Evolutionary conservation across 345 rosid species (phyloP).

Genomic region (Salix suchowensis): DNA sequence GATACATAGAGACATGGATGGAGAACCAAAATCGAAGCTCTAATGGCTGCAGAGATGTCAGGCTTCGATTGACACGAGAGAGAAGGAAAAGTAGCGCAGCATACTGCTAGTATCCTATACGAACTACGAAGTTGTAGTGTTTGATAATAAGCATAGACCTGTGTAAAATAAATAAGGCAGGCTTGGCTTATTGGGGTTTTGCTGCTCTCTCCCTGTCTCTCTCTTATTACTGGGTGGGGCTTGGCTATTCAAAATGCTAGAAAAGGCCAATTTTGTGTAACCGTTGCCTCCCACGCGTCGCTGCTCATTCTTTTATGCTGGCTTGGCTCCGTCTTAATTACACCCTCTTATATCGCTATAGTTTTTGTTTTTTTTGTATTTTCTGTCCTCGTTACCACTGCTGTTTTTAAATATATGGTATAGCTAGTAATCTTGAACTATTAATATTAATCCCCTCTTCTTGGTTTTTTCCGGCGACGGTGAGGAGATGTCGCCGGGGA

Average conservation of each 20-base stretch:
- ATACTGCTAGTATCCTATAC: neutral
- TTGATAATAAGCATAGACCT: conserved; percentile 24
- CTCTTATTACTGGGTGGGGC: neutral
- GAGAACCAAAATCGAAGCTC: conserved; percentile 23
- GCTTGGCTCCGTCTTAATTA: conserved; percentile 39
- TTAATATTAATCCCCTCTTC: neutral
- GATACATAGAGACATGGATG: too few relatives aligned
- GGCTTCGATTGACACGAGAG: conserved; percentile 38
- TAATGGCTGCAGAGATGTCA: conserved; percentile 32
- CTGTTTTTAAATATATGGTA: neutral
- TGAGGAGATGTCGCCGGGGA: conserved; percentile 42
- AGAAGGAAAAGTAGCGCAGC: neutral
- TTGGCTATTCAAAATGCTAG: conserved; percentile 35
- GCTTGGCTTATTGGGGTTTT: neutral
- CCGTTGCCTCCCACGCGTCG: conserved; percentile 57
- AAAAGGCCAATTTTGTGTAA: conserved; percentile 61
- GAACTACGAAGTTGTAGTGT: neutral
- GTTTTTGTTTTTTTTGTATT: neutral
- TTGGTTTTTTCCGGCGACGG: conserved; percentile 17
- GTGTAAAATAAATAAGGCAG: conserved; percentile 14
- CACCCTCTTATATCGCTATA: conserved; percentile 35
- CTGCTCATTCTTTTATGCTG: conserved; percentile 18
- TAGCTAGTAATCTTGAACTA: too few relatives aligned
- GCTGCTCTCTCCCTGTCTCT: neutral
- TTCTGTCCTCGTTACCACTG: neutral